Conservation (phyloP, 495 filamentous ascomycete genomes). For the Hypomontagnella submonticulosa region DNA sequence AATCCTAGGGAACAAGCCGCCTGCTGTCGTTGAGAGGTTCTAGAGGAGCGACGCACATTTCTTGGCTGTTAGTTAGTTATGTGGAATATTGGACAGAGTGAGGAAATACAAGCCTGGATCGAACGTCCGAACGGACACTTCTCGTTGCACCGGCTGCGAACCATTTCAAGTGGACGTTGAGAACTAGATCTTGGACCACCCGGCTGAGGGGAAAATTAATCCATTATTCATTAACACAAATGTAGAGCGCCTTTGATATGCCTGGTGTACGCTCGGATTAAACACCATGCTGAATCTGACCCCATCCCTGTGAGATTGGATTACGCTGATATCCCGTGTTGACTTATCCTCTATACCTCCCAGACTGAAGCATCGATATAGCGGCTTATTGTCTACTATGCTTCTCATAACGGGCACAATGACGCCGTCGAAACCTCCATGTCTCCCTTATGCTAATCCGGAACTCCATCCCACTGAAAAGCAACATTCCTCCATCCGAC, state of each 20-base stretch:
- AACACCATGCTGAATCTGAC: constrained; percentile 13
- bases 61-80: not conserved
- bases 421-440: constrained; percentile 4
- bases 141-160: not conserved
- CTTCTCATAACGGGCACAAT: constrained; percentile 3
- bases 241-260: constrained; percentile 21
- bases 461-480: constrained; percentile 28
- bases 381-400: constrained; percentile 10
- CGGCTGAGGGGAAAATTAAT: constrained; percentile 5
- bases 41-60: constrained; percentile 21
- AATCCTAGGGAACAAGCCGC: constrained; percentile 72
- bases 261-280: constrained; percentile 5
- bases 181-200: not conserved
- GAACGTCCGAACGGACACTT: not conserved
- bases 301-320: not conserved
- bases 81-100: not conserved
- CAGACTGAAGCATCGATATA: not conserved
- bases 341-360: constrained; percentile 29
- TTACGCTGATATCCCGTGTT: constrained; percentile 8
- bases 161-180: not conserved
- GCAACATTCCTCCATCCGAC: constrained; percentile 2
- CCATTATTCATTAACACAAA: constrained; percentile 11
- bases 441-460: constrained; percentile 14
- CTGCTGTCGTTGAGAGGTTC: constrained; percentile 50
- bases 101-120: not conserved